Evolutionary conservation across 2,329 filamentous ascomycete species (phyloP), one percentile per base, ranked within the genome.

Genomic region (Colletotrichum trifolii): DNA sequence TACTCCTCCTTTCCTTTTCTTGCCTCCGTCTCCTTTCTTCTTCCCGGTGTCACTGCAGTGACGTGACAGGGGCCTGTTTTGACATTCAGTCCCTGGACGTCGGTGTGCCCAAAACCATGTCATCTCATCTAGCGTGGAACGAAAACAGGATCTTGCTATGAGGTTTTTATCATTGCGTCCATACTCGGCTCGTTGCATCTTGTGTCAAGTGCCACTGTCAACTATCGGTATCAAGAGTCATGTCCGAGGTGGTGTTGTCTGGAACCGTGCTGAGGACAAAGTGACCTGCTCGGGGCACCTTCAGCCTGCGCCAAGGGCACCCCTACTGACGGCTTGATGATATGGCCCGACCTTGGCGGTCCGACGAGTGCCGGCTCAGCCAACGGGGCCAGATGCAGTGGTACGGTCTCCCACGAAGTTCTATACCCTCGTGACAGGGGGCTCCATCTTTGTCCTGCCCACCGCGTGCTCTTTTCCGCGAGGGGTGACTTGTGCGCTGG

Each of bases 351-450:
- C 62, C 62, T 65, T 62, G 62, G 62, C 56, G 58, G 47, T 47
- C 58, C 46, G 62, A 52, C 56, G 58, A 53, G 52, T 57, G 62
- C 58, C 62, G 58, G 58, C 62, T 65, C 39, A 38, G 55, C 57
- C 50, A 61, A 56, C 52, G 52, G 52, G 52, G 61, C 59, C 54
- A 47, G 60, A 63, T 48, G 48, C 48, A 59, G 25, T 64, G 17
- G 17, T 17, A 17, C 17, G 56, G 62, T 62, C 58, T 56, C 43
- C 50, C 42, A 65, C 46, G 40, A 56, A 39, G 58, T 38, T 35
- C 47, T 40, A 65, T 52, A 38, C 15, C 58, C 17, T 12, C 38
- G 25, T 33, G 58, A 36, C 25, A 12, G 35, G 36, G 52, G 17
- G 47, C 35, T 25, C 47, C 52, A 53, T 53, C 33, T 6, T 35